Evolutionary conservation across 352 stramenopile genomes (phyloP).

Genomic region (Globisporangium apiculatum): DNA sequence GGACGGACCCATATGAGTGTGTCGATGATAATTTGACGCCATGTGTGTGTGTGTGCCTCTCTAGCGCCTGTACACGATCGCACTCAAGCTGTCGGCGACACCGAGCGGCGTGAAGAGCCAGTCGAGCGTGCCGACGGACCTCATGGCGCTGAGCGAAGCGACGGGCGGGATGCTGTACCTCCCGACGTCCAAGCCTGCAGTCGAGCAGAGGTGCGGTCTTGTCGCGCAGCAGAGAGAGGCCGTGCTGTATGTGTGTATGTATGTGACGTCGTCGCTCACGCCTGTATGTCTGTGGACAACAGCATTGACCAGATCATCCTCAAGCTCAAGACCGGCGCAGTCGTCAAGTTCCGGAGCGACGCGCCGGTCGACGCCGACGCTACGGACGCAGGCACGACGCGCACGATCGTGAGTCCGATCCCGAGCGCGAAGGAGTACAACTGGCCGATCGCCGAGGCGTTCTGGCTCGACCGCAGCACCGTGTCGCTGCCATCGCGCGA

Average conservation of each 20-base stretch:
- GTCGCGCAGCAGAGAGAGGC: not conserved
- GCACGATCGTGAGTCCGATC: constrained; percentile 71
- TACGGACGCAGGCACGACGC: constrained; percentile 32
- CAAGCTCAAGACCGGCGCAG: constrained; percentile 74
- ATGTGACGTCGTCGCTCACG: not conserved
- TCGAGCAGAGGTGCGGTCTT: constrained; percentile 38
- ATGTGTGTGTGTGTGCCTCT: not conserved
- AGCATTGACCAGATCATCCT: constrained; percentile 83
- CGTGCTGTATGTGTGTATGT: not conserved
- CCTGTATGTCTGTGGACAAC: not conserved
- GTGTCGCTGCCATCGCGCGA: constrained; percentile 63
- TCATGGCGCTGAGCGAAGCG: constrained; percentile 81
- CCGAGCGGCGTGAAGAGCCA: constrained; percentile 40
- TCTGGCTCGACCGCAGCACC: constrained; percentile 83
- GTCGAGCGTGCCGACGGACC: constrained; percentile 49
- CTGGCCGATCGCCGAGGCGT: constrained; percentile 78
- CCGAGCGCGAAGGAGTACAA: constrained; percentile 71
- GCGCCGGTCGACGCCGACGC: constrained; percentile 25
- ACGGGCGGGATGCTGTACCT: constrained; percentile 81
- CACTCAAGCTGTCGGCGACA: constrained; percentile 73
- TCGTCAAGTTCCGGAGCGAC: constrained; percentile 80
- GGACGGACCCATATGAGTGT: not conserved
- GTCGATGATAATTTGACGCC: not conserved
- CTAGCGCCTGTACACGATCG: constrained; percentile 68
- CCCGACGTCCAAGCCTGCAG: constrained; percentile 67